Conservation (phyloP, 2,329 filamentous ascomycete genomes). For the Rhinocladiella mackenziei region DNA sequence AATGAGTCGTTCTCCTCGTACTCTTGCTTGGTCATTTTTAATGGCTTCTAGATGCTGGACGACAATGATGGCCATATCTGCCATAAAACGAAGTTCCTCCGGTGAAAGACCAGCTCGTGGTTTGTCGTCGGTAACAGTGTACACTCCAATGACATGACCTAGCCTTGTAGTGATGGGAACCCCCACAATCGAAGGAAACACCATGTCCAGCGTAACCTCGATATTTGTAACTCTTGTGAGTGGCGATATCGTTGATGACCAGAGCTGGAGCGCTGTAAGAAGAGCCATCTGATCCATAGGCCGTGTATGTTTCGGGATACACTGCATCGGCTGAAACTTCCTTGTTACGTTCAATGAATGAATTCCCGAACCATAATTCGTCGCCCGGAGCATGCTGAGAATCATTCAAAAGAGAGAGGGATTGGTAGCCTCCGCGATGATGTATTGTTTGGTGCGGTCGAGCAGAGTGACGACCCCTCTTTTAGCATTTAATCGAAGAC, state of each 20-base stretch:
- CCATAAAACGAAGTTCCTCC: conserved; percentile 52
- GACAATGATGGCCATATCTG: conserved; percentile 53
- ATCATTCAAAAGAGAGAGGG: conserved; percentile 37
- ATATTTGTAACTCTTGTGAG: conserved; percentile 39
- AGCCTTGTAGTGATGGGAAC: conserved; percentile 59
- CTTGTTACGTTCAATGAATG: conserved; percentile 31
- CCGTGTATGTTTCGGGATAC: conserved; percentile 17
- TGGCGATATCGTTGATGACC: conserved; percentile 39
- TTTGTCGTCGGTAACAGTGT: conserved; percentile 57
- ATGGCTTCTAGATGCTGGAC: conserved; percentile 60
- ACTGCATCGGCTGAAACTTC: conserved; percentile 33
- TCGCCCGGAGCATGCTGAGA: conserved; percentile 31
- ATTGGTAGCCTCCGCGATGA: conserved; percentile 51
- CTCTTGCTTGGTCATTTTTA: conserved; percentile 50
- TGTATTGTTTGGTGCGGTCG: conserved; percentile 45
- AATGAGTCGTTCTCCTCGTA: conserved; percentile 52
- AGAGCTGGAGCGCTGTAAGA: conserved; percentile 21
- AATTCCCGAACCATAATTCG: conserved; percentile 32
- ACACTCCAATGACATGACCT: conserved; percentile 57
- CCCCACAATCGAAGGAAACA: conserved; percentile 53
- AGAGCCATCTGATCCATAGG: conserved; percentile 18
- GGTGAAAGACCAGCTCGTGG: conserved; percentile 50
- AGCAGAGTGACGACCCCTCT: conserved; percentile 52
- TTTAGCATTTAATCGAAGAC: conserved; percentile 42
- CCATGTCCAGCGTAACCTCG: conserved; percentile 36